Base-by-base conservation (phyloP, 768 basidiomycete species). In the Trametes villosa region DNA sequence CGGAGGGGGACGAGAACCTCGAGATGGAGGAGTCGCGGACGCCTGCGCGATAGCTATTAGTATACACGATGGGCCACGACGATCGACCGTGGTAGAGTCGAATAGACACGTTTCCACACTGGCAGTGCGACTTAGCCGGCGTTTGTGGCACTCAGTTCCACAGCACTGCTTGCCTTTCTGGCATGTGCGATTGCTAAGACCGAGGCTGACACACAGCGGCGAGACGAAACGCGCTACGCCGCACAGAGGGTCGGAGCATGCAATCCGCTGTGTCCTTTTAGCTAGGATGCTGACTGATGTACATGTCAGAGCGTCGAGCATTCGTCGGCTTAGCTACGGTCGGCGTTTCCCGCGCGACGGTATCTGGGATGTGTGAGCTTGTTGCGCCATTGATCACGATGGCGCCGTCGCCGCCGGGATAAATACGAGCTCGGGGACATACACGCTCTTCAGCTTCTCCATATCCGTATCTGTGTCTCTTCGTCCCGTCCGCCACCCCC, bases 1-100 rank as follows among this genome's bases (percentile, higher is more conserved):
- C 87, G 27, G 84, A 83, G 51, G 76, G 77, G 26, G 89, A 90
- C 61, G 88, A 89, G 63, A 78, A 74, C 15, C 78, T 91, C 44
- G 92, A 93, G 77, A 89, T 90, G 82, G 67, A 75, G 26, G 80
- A 84, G 69, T 50, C 51, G 36, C 58, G 60, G 56, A 63, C 62
- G 24, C 44, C 63, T 40, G 54, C 40, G 5, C 48, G 55, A 65
- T 66, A 55, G 57, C 24, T 38, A 49, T 18, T 48, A 48, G n/a
- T 44, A 44, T 48, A 22, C 24, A 20, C 20, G 22, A 22, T 9
- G 20, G 22, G 22, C 7, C 22, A 45, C 18, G 11, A 44, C 22
- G 24, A 20, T 44, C 46, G 53, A 20, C 41, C 42, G 36, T 38
- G 15, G 13, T 44, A 22, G 20, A 45, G 13, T 22, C 22, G 22